phyloP scores from a whole-genome alignment of 176 grass and related monocot species.

The Cymbopogon citratus region DNA sequence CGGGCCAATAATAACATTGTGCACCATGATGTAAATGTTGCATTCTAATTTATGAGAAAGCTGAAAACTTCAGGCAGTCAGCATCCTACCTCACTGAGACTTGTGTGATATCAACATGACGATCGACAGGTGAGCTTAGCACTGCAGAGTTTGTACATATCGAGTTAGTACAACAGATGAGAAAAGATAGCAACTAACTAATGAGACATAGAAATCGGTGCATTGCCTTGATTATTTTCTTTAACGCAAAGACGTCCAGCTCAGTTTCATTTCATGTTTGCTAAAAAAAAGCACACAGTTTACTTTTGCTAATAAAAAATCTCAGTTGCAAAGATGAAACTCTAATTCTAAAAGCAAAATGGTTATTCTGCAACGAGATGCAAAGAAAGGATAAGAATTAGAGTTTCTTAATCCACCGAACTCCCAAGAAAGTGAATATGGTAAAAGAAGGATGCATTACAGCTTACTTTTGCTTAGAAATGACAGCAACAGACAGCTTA shows the following conservation, averaged over 20 bases:
- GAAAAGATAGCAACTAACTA: background rate
- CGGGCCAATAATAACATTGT: background rate
- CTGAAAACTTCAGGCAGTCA: background rate
- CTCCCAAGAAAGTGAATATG: background rate
- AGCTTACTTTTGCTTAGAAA: conserved; percentile 17
- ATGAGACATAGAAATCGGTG: background rate
- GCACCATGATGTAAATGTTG: background rate
- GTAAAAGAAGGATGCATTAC: background rate
- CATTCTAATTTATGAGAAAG: background rate
- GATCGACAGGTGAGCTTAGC: background rate
- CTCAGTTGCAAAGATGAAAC: background rate
- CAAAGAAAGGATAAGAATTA: background rate
- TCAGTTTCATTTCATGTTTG: background rate
- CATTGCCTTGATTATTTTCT: background rate
- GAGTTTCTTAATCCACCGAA: background rate
- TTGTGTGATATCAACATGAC: background rate
- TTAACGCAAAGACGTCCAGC: background rate
- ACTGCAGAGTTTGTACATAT: background rate
- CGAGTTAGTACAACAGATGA: background rate
- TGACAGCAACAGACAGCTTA: conserved; percentile 20
- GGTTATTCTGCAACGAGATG: conserved; percentile 1
- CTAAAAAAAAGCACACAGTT: background rate
- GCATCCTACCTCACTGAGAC: background rate
- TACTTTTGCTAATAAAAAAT: background rate
- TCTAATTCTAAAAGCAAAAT: background rate